A percentile compares a stretch with the other conserved stretches of the same genome.
These are phyloP conservation scores for Panicum hallii DNA, from an alignment of 202 grass and related monocot species.

Conservation along the genomic window DNA sequence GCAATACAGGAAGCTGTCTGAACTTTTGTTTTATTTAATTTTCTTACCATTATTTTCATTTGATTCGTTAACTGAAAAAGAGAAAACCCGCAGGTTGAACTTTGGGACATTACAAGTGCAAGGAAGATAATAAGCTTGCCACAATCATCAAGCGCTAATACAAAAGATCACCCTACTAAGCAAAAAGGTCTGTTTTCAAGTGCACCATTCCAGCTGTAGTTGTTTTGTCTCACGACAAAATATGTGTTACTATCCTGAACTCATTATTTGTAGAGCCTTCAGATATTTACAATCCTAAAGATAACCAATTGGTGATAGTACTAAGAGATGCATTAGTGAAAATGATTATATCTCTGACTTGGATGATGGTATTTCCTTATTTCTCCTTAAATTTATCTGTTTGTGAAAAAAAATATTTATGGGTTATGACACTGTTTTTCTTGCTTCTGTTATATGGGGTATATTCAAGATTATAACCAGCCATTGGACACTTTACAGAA, in stretches of 20 bases:
- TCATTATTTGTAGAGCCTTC: conserved; percentile 6
- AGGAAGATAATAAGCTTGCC: conserved; percentile 72
- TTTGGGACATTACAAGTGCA: conserved; percentile 80
- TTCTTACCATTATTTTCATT: conserved; percentile 26
- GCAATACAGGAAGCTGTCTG: background rate
- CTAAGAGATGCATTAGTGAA: background rate
- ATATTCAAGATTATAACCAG: background rate
- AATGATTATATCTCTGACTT: conserved; percentile 4
- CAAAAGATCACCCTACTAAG: conserved; percentile 56
- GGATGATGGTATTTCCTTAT: background rate
- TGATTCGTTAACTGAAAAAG: conserved; percentile 31
- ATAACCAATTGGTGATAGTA: background rate
- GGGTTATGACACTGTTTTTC: background rate
- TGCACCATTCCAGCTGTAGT: background rate
- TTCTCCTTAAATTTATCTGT: background rate
- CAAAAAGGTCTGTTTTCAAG: conserved; percentile 62
- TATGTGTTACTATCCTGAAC: conserved; percentile 2
- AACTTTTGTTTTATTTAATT: conserved; percentile 16
- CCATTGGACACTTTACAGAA: background rate
- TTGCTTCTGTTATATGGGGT: background rate
- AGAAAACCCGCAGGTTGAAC: conserved; percentile 69
- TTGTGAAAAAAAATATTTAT: background rate
- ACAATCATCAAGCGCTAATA: conserved; percentile 45
- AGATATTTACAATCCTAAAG: conserved; percentile 25
- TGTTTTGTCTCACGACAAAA: conserved; percentile 32